Conservation (phyloP, 805 yeast genomes). For the Saccharomycopsis sp. region DNA sequence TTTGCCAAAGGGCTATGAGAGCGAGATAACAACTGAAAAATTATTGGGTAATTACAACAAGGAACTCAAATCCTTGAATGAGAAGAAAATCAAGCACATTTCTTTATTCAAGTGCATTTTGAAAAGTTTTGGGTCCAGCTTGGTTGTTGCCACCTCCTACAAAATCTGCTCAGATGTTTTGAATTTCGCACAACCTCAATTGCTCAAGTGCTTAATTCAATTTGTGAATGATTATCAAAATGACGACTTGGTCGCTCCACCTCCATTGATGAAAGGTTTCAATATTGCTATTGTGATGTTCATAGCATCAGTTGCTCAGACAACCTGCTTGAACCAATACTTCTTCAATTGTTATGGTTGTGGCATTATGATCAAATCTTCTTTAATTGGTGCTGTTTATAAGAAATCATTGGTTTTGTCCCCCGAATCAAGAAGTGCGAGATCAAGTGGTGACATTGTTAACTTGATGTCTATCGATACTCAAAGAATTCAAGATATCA, state of each 20-base stretch:
- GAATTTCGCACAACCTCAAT: conserved; percentile 82
- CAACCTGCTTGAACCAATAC: conserved; percentile 69
- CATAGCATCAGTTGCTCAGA: conserved; percentile 63
- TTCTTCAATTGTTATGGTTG: conserved; percentile 65
- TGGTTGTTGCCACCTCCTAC: conserved; percentile 35
- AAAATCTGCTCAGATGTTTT: conserved; percentile 58
- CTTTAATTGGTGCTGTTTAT: conserved; percentile 59
- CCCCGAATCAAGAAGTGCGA: conserved; percentile 58
- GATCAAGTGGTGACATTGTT: conserved; percentile 88
- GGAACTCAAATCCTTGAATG: conserved; percentile 31
- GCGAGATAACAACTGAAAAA: conserved; percentile 40
- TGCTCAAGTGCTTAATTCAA: conserved; percentile 60
- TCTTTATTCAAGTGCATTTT: conserved; percentile 54
- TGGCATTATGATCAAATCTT: conserved; percentile 68
- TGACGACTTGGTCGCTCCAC: conserved; percentile 28
- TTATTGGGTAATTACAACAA: conserved; percentile 54
- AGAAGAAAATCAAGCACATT: conserved; percentile 28
- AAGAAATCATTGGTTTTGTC: conserved; percentile 61
- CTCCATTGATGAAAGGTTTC: conserved; percentile 65
- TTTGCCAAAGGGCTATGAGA: conserved; percentile 58
- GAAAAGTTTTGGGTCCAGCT: conserved; percentile 69
- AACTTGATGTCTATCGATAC: conserved; percentile 92
- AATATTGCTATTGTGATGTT: conserved; percentile 74
- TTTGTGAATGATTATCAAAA: conserved; percentile 43
- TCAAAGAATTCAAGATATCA: conserved; percentile 76